Base-by-base conservation (phyloP, 805 yeast genomes). In the Teunomyces tritomae region DNA sequence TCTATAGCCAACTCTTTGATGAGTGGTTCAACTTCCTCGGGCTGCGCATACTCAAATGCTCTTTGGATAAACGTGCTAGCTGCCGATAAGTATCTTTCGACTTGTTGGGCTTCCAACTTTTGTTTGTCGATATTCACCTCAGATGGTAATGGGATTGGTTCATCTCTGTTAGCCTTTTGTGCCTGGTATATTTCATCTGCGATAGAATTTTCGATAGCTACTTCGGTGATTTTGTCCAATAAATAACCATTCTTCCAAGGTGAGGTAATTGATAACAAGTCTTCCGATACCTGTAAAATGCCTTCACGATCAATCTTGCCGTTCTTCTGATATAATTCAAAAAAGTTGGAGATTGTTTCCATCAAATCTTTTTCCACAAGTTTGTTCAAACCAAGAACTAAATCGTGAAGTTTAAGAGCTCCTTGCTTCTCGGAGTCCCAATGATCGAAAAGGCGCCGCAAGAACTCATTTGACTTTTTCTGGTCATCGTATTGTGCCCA, bases 41-140 rank as follows among this genome's bases (percentile, higher is more conserved):
- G 87, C 53, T 82, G 87, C 0, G 97, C 96, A 64, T 90, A 89
- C 59, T 90, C 96, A 62, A 90, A 90, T 0, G 96, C 89, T 50
- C 96, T 73, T 63, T 88, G 89, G 39, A 92, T 80, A 57, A 92
- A 94, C 14, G 79, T 83, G 51, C 96, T 86, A 3, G 96, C 94
- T 0, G 97, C 92, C 1, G 89, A 79, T 26, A 94, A 73, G 59
- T 90, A 92, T 51, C 97, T 70, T 57, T 85, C 90, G n/a, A 82
- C 68, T 63, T 87, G 94, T 54, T 77, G 82, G 39, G 73, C 71
- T 53, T 78, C 82, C 59, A 84, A 79, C 43, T 75, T 75, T 39
- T 80, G 83, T 54, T 80, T 82, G 57, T 87, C 87, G 42, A 85
- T 79, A 27, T 77, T 71, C 9, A 84, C 78, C 50, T 82, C 83